A percentile compares a stretch with the other conserved stretches of the same genome.
Conservation (phyloP, 2,329 filamentous ascomycete species). For the Hypoxylon sp. region DNA sequence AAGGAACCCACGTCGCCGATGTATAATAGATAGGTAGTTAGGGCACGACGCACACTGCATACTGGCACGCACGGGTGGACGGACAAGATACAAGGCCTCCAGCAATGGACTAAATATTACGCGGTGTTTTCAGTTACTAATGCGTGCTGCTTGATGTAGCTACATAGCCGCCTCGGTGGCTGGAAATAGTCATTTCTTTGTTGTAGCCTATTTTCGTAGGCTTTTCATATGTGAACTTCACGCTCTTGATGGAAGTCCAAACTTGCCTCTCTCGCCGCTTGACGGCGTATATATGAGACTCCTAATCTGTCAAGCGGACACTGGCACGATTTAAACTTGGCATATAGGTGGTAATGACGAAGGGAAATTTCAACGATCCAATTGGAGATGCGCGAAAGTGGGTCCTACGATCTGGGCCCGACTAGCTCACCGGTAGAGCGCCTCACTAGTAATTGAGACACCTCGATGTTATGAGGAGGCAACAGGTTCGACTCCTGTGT, state of each 20-base stretch:
- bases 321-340: background rate
- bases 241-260: background rate
- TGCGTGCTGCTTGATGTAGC: too few relatives aligned
- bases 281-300: too few relatives aligned
- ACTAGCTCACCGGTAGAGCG: slow-evolving; percentile 28
- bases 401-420: background rate
- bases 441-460: slow-evolving; percentile 21
- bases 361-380: background rate
- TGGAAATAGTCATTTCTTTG: background rate
- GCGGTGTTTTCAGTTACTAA: background rate
- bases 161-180: too few relatives aligned
- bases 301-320: background rate
- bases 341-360: background rate
- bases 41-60: background rate
- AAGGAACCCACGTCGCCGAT: slow-evolving; percentile 8
- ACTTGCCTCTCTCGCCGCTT: background rate
- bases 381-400: background rate
- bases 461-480: slow-evolving; percentile 15
- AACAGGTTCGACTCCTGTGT: slow-evolving; percentile 29
- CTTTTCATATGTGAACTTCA: background rate
- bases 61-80: background rate
- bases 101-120: slow-evolving; percentile 20
- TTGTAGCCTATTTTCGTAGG: background rate
- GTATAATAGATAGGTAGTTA: slow-evolving; percentile 35
- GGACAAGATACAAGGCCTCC: slow-evolving; percentile 6